Evolutionary conservation across 2,329 filamentous ascomycete genomes (phyloP).

Genomic region (Diplodia mutila): DNA sequence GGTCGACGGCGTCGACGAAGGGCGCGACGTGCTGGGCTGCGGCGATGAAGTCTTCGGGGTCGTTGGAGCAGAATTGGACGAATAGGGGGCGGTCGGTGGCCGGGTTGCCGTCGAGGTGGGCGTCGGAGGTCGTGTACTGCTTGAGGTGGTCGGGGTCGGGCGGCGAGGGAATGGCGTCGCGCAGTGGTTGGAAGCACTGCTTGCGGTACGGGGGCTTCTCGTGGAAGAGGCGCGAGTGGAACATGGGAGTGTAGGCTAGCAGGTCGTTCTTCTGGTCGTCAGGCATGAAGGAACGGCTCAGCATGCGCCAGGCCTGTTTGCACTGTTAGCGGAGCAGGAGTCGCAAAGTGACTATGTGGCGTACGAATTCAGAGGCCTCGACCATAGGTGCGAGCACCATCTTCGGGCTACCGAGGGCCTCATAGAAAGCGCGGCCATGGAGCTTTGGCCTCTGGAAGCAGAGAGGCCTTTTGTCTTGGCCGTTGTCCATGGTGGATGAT

Average conservation of each 20-base stretch:
- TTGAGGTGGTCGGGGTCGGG: conserved; percentile 41
- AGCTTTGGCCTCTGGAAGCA: conserved; percentile 57
- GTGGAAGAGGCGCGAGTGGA: conserved; percentile 86
- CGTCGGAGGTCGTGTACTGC: conserved; percentile 35
- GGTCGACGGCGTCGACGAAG: conserved; percentile 91
- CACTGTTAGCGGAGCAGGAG: conserved; percentile 15
- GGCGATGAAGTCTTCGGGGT: conserved; percentile 75
- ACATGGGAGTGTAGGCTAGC: conserved; percentile 93
- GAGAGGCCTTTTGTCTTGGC: conserved; percentile 14
- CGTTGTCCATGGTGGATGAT: not conserved
- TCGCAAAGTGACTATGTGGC: conserved; percentile 40
- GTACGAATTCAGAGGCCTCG: conserved; percentile 94
- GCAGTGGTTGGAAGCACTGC: conserved; percentile 75
- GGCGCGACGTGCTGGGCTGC: conserved; percentile 80
- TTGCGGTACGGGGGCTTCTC: conserved; percentile 77
- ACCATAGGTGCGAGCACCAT: conserved; percentile 96
- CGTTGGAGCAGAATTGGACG: conserved; percentile 95
- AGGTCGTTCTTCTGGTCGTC: conserved; percentile 58
- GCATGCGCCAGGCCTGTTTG: conserved; percentile 87
- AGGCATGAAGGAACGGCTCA: conserved; percentile 89
- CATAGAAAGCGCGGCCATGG: conserved; percentile 86
- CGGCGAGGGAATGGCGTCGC: conserved; percentile 40
- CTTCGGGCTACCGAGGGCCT: conserved; percentile 91
- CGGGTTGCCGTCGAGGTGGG: conserved; percentile 80
- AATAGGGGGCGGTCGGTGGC: conserved; percentile 83